phyloP scores from a whole-genome alignment of 2,329 filamentous ascomycete species.

The Hypoxylon sp. region DNA sequence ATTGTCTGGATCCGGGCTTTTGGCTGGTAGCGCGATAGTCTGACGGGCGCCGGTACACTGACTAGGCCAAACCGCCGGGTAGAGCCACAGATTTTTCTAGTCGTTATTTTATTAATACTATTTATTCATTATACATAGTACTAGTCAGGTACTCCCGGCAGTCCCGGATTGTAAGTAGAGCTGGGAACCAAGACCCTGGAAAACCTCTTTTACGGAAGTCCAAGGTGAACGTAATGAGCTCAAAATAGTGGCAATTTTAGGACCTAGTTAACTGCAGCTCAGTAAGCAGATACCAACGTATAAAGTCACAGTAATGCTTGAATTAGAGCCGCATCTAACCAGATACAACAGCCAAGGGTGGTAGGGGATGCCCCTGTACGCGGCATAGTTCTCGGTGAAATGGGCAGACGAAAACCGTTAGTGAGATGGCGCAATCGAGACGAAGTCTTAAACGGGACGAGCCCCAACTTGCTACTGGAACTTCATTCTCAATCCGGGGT shows the following conservation, averaged over 20 bases:
- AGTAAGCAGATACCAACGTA: conserved; percentile 5
- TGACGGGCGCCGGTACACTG: conserved; percentile 21
- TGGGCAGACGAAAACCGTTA: conserved; percentile 30
- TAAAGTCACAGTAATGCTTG: conserved; percentile 5
- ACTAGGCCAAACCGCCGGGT: conserved; percentile 23
- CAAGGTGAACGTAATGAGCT: not conserved
- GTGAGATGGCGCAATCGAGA: conserved; percentile 38
- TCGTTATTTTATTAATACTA: conserved; percentile 11
- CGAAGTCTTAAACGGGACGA: conserved; percentile 22
- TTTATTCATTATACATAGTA: not conserved
- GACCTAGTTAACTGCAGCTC: not conserved
- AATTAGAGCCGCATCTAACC: conserved; percentile 34
- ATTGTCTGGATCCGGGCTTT: conserved; percentile 41
- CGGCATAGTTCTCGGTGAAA: conserved; percentile 40
- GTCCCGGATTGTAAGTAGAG: not conserved
- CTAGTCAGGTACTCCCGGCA: conserved; percentile 1
- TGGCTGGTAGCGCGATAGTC: conserved; percentile 32
- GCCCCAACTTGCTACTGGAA: not conserved
- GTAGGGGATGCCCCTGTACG: conserved; percentile 10
- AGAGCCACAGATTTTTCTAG: conserved; percentile 18
- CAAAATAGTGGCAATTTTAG: conserved; percentile 1
- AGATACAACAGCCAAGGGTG: not conserved
- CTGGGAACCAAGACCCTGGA: not conserved
- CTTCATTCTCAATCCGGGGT: conserved; percentile 23
- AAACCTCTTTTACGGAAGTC: not conserved